phyloP scores from a whole-genome alignment of 2,329 filamentous ascomycete genomes.

The Cytospora chrysosperma region DNA sequence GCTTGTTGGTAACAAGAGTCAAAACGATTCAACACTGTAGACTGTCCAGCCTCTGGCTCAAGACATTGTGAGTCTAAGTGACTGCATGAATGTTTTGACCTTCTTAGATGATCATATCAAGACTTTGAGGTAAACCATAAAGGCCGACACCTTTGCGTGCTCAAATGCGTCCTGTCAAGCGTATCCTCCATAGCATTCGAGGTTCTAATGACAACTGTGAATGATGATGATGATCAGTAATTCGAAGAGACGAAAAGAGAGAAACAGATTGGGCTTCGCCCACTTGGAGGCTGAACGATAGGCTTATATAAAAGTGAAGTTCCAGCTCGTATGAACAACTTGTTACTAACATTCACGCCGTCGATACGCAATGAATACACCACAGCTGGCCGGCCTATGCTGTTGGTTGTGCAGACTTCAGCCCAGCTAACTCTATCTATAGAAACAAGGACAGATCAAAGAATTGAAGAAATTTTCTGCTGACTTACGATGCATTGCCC shows the following conservation, averaged over 20 bases:
- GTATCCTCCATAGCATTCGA: not conserved
- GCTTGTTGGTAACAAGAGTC: not conserved
- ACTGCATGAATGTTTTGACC: not conserved
- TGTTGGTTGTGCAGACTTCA: no score
- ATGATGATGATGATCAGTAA: not conserved
- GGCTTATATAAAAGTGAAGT: not conserved
- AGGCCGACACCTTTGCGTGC: no score
- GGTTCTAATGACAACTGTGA: not conserved
- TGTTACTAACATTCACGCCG: no score
- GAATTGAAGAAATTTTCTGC: not conserved
- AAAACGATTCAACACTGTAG: not conserved
- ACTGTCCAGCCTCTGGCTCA: not conserved
- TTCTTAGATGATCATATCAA: not conserved
- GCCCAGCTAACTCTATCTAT: no score
- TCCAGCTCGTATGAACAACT: not conserved
- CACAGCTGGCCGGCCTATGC: no score
- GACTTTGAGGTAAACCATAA: not conserved
- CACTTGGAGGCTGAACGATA: not conserved
- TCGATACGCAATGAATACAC: no score
- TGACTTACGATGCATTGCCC: not conserved
- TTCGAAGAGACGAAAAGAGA: not conserved
- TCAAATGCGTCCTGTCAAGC: not conserved
- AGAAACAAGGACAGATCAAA: no score
- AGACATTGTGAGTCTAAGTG: not conserved
- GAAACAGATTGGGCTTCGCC: not conserved